Conservation (phyloP, 2,329 filamentous ascomycete species). For the Ophiostoma sp. region DNA sequence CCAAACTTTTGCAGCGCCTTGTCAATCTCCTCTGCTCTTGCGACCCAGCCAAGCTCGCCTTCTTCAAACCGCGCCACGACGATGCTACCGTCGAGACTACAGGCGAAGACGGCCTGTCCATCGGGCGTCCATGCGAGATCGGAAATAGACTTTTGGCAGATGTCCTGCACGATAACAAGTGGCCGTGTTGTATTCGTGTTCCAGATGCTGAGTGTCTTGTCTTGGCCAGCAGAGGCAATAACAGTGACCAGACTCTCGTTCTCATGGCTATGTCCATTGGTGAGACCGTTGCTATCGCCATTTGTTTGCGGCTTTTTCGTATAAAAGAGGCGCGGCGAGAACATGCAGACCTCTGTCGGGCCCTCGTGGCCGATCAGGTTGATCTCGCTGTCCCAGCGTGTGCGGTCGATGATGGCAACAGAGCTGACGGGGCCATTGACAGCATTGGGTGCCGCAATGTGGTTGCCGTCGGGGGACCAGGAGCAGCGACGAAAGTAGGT, state of each 20-base stretch:
- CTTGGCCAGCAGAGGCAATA: constrained; percentile 92
- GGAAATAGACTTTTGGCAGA: constrained; percentile 86
- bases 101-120: constrained; percentile 78
- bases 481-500: constrained; percentile 96
- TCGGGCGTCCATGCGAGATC: constrained; percentile 93
- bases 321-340: constrained; percentile 85
- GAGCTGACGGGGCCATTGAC: constrained; percentile 97
- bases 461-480: constrained; percentile 95
- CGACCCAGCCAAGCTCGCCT: constrained; percentile 85
- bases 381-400: constrained; percentile 92
- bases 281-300: constrained; percentile 45
- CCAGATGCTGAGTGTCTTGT: constrained; percentile 95
- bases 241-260: constrained; percentile 64
- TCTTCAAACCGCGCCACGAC: constrained; percentile 74
- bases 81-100: constrained; percentile 84
- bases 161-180: constrained; percentile 81
- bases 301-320: constrained; percentile 58
- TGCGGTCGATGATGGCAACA: constrained; percentile 89
- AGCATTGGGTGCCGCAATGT: constrained; percentile 94
- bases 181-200: constrained; percentile 93
- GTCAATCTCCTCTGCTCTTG: constrained; percentile 81
- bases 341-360: constrained; percentile 93
- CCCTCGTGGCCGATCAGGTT: constrained; percentile 96
- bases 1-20: constrained; percentile 91
- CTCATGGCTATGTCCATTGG: constrained; percentile 34